Percentiles rank a stretch among this genome's conserved stretches.
These are phyloP conservation scores for Colletotrichum cuscutae DNA, from an alignment of 2,329 filamentous ascomycete species.

Conservation along the genomic window DNA sequence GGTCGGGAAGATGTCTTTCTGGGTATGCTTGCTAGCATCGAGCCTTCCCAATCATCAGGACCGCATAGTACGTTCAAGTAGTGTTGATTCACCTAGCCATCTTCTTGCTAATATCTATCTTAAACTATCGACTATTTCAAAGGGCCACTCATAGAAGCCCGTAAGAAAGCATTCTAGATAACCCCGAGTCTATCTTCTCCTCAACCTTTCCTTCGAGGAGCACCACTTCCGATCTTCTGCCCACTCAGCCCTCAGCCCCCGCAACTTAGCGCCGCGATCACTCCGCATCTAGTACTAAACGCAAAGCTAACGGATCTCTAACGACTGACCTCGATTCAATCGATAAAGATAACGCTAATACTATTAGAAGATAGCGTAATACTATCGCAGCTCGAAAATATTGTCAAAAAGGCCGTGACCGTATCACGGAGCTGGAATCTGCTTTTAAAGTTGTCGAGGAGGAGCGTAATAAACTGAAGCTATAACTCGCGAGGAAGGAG, in stretches of 20 bases:
- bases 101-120: no score
- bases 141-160: no score
- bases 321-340: background rate
- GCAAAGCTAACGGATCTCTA: background rate
- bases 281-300: background rate
- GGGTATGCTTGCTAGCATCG: background rate
- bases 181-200: no score
- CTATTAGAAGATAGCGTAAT: conserved; percentile 67
- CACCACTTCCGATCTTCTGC: background rate
- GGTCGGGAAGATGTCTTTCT: background rate
- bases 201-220: no score
- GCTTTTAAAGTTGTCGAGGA: conserved; percentile 61
- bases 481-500: conserved; percentile 67
- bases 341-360: background rate
- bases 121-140: background rate
- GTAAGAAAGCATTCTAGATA: no score
- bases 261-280: background rate
- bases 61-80: background rate
- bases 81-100: background rate
- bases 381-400: conserved; percentile 72
- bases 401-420: conserved; percentile 71
- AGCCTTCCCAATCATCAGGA: background rate
- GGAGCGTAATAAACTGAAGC: conserved; percentile 66
- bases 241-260: background rate
- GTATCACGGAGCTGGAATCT: conserved; percentile 65